Base-by-base conservation (phyloP, 495 filamentous ascomycete genomes). In the Baudoinia panamericana region DNA sequence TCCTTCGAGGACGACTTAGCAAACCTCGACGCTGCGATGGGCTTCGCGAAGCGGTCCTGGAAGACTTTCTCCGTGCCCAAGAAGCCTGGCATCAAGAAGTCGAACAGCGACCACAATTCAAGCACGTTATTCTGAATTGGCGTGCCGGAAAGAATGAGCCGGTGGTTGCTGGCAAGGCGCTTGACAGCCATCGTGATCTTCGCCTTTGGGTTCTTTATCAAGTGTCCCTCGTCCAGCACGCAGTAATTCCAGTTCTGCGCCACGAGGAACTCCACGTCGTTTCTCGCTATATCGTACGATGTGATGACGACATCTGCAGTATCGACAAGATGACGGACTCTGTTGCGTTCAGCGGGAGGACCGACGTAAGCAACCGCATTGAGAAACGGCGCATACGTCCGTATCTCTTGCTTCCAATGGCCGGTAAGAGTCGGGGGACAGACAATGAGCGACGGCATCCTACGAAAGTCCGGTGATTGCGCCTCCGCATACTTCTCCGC, bases 51-150 rank as follows among this genome's bases (percentile, higher is more conserved):
- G 17, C 90, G 76, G 56, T 97, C 92, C 30, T 93, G 66, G 69
- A 97, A 97, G 19, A 97, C 88, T 61, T 94, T 96, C 54, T 97
- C 90, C 0, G 90, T 84, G n/a, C 90, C 90, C 6, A 97, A 66
- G 69, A 97, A 97, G 5, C 90, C 92, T 4, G 90, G 90, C 90
- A 97, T 97, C 43, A 97, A 64, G 66, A 97, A 97, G 60, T 97
- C 90, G 53, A 97, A 96, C 5, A 97, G 72, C 0, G 92, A 96
- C 90, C 90, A 97, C n/a, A 97, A 68, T 55, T 97, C 90, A 6
- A 94, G 69, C 15, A 97, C 80, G 57, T 96, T 97, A 61, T 97
- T 97, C 58, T 97, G 90, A 53, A 97, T 97, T 0, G 90, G 90
- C 2, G 90, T 97, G 29, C 90, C 90, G 10, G 90, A 96, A 4